Conservation (phyloP, 1,284 basidiomycete species). For the Tilletia caries region DNA sequence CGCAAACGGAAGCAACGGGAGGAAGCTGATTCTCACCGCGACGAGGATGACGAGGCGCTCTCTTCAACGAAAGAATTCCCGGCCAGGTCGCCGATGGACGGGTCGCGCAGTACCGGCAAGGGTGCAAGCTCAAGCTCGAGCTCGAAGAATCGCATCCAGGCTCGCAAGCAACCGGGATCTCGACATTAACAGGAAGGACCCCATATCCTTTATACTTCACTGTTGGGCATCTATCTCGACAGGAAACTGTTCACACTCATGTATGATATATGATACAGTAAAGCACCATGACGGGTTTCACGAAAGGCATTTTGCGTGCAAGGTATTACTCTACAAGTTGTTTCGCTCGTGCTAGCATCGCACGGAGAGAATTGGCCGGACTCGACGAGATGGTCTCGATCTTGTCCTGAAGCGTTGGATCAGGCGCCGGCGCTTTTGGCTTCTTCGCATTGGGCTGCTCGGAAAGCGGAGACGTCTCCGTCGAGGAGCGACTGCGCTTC, state of each 20-base stretch:
- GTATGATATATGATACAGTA: neutral
- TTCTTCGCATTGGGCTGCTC: neutral
- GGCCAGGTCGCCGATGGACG: too few relatives aligned
- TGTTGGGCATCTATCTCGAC: neutral
- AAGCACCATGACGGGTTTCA: neutral
- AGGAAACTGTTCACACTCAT: neutral
- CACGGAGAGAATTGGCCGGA: neutral
- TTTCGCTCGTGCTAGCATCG: neutral
- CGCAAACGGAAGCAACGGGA: neutral
- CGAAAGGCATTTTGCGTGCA: neutral
- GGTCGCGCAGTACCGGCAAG: neutral
- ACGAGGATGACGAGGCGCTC: neutral
- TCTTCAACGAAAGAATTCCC: neutral
- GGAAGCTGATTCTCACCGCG: neutral
- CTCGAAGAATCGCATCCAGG: constrained; percentile 7
- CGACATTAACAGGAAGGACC: neutral
- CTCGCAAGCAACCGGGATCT: neutral
- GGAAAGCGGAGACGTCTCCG: neutral
- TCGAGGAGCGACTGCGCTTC: neutral
- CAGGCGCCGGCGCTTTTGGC: neutral
- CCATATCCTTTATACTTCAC: too few relatives aligned
- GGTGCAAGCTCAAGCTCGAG: neutral
- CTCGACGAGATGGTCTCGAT: neutral
- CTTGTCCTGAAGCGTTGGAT: neutral
- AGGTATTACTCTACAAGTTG: constrained; percentile 13